phyloP scores from a whole-genome alignment of 257 asterid genomes.

The Solanum bukasovii region DNA sequence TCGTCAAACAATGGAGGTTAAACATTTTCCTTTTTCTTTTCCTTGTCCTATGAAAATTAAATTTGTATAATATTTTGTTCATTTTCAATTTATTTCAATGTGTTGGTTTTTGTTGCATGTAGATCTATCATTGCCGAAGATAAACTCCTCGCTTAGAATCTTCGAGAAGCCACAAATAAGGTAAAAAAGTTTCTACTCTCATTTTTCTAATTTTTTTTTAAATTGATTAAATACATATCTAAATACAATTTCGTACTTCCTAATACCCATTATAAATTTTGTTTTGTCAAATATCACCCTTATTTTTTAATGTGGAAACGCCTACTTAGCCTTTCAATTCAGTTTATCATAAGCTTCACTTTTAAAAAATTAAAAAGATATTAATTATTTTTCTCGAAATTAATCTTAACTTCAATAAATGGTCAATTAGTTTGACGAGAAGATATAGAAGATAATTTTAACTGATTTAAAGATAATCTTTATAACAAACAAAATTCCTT shows the following conservation, averaged over 20 bases:
- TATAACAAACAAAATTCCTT: not conserved
- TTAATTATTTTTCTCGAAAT: not conserved
- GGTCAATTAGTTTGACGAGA: not conserved
- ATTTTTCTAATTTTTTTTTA: no score
- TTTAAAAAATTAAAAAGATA: not conserved
- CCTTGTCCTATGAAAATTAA: not conserved
- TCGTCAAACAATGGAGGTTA: not conserved
- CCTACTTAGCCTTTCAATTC: not conserved
- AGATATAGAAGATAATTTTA: not conserved
- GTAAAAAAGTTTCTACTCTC: no score
- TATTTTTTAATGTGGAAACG: not conserved
- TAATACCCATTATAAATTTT: no score
- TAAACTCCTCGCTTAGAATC: no score
- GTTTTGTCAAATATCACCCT: no score
- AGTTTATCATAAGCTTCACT: not conserved
- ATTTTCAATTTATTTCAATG: not conserved
- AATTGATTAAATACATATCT: no score
- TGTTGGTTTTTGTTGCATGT: not conserved
- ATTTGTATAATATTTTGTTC: not conserved
- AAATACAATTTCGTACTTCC: no score
- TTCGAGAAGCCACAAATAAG: no score
- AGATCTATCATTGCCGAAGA: not conserved
- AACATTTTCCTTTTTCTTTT: not conserved
- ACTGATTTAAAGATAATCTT: not conserved
- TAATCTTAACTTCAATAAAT: not conserved